Base-by-base conservation (phyloP, 176 grass and related monocot genomes). In the Aegilops longissima region DNA sequence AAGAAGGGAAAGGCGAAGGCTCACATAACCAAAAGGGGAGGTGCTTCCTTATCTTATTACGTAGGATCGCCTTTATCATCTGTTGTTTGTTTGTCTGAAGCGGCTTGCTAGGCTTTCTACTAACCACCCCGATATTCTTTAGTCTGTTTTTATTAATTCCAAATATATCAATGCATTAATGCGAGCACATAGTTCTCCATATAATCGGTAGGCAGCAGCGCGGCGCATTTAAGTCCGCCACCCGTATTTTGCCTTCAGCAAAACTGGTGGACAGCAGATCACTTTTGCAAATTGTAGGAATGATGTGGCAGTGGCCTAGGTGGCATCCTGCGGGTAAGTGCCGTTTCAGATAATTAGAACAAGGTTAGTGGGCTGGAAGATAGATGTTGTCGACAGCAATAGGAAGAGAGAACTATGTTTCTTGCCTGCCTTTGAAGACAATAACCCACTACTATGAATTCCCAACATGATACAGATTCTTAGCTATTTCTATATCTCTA, bases 401-500 rank as follows among this genome's bases (percentile, higher is more conserved):
- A 20, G 73, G 16, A 76, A 31, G 73, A 17, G 47, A 76, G 45
- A 27, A 47, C 20, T 76, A 16, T 33, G 45, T 27, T 76, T 54
- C 45, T 11, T 76, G 12, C 38, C 38, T 44, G 36, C 35, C 36
- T 42, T 27, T 52, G 25, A 76, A 72, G 21, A 70, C 68, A 70
- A 70, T 10, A 70, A 49, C 72, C 25, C 44, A 24, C 44, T 73
- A 51, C 27, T 51, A 75, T 17, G 72, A 76, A 76, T 45, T 76
- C 25, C 45, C 8, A 76, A 54, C 25, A 54, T 76, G 24, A 54
- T 76, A 54, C 8, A 54, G 29, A 54, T 3, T 76, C 13, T 75
- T 44, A 76, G 42, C 45, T 76, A 54, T 76, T 47, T 31, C 73
- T 76, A 54, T 33, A 76, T 31, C 44, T 76, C 25, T 40, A 71